These are phyloP conservation scores for Nothophaeocryptopus gaeumannii DNA, from an alignment of 2,329 filamentous ascomycete species.

Conservation along the genomic window DNA sequence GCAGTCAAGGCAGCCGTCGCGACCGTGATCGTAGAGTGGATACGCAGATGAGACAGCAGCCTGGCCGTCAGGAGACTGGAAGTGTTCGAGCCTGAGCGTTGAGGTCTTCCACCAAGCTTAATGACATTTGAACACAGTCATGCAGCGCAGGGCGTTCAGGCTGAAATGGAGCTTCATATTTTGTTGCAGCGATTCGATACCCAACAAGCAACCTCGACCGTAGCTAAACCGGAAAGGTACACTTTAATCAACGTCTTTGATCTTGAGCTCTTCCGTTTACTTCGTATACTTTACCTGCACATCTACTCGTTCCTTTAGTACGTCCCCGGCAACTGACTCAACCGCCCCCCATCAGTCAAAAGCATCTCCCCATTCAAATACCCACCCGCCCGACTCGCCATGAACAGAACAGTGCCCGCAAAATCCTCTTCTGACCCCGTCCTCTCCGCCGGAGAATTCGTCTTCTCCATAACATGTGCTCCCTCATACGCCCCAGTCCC, in stretches of 20 bases:
- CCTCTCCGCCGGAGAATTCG: conserved; percentile 56
- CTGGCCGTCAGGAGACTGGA: conserved; percentile 11
- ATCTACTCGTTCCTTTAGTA: conserved; percentile 41
- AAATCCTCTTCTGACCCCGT: conserved; percentile 63
- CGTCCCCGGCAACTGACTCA: conserved; percentile 48
- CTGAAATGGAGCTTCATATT: too few species aligned
- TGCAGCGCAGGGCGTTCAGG: too few species aligned
- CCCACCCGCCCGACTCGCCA: conserved; percentile 62
- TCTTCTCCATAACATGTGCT: conserved; percentile 52
- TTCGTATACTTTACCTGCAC: too few species aligned
- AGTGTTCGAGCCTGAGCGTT: conserved; percentile 5
- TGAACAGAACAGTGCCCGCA: conserved; percentile 62
- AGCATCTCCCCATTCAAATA: conserved; percentile 65
- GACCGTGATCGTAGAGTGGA: conserved; percentile 6
- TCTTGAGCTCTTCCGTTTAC: too few species aligned
- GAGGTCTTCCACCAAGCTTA: too few species aligned
- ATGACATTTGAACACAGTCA: too few species aligned
- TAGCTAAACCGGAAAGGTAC: too few species aligned
- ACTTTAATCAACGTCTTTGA: too few species aligned
- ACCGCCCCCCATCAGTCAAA: conserved; percentile 39
- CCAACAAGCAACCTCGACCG: too few species aligned
- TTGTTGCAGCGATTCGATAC: too few species aligned
- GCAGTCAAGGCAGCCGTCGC: conserved; percentile 2
- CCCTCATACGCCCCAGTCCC: conserved; percentile 36
- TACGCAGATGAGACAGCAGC: conserved; percentile 10